Evolutionary conservation across 441 rosid genomes (phyloP).

Genomic region (Pelargonium myrrhifolium): DNA sequence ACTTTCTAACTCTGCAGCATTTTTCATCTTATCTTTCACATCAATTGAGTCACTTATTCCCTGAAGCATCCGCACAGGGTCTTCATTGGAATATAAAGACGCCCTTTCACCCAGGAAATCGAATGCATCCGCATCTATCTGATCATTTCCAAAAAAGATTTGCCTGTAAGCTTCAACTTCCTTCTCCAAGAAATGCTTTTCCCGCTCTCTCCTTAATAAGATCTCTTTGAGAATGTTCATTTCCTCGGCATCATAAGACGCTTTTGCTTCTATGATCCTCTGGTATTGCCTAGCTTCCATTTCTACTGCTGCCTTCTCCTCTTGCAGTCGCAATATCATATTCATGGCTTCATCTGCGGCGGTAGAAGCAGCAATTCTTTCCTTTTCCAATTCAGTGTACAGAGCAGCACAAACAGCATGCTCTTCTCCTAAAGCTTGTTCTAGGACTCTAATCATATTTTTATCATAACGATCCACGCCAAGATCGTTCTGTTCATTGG

Average conservation of each 20-base stretch:
- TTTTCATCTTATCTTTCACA: conserved; percentile 24
- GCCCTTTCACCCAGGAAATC: conserved; percentile 23
- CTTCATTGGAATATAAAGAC: conserved; percentile 25
- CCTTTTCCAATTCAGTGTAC: conserved; percentile 64
- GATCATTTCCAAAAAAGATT: conserved; percentile 38
- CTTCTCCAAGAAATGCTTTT: conserved; percentile 67
- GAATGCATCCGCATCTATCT: conserved; percentile 27
- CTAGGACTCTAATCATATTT: conserved; percentile 30
- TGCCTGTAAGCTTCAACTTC: conserved; percentile 61
- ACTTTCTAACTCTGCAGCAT: conserved; percentile 10
- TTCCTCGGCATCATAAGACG: conserved; percentile 67
- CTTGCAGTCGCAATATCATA: conserved; percentile 61
- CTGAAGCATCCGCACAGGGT: conserved; percentile 25
- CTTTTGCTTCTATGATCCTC: conserved; percentile 71
- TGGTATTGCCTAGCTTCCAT: conserved; percentile 77
- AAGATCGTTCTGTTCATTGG: conserved; percentile 18
- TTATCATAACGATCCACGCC: conserved; percentile 23
- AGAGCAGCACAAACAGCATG: conserved; percentile 30
- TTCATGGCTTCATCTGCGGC: conserved; percentile 78
- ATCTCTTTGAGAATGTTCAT: conserved; percentile 79
- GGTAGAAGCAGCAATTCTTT: conserved; percentile 66
- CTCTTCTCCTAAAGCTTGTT: conserved; percentile 41
- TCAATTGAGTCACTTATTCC: conserved; percentile 20
- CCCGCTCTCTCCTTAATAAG: conserved; percentile 65
- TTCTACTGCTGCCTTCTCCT: conserved; percentile 44